These are phyloP conservation scores for Didymella sp. DNA, from an alignment of 2,329 filamentous ascomycete species.

Conservation along the genomic window DNA sequence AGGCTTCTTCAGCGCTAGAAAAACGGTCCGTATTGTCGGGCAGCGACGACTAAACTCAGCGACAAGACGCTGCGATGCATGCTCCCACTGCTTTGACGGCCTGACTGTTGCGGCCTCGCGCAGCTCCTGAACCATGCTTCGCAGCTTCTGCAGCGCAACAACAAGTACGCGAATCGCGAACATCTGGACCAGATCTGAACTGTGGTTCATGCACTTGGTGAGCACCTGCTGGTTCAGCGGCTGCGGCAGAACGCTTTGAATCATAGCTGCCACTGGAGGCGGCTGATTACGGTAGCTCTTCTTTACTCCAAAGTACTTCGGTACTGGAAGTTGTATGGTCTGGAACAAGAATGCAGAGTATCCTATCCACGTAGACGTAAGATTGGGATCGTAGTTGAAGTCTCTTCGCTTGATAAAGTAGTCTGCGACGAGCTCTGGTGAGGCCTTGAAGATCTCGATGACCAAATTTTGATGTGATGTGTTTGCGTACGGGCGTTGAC, in stretches of 20 bases:
- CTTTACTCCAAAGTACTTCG: conserved; percentile 72
- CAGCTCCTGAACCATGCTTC: conserved; percentile 68
- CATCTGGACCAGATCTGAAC: conserved; percentile 79
- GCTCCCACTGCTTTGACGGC: conserved; percentile 67
- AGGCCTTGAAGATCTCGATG: conserved; percentile 77
- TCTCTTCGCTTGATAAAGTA: conserved; percentile 80
- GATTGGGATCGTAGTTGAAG: conserved; percentile 88
- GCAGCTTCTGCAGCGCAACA: conserved; percentile 79
- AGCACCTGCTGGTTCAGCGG: conserved; percentile 82
- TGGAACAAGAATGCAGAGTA: conserved; percentile 90
- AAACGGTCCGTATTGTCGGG: conserved; percentile 81
- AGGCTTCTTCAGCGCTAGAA: conserved; percentile 74
- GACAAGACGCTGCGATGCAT: conserved; percentile 70
- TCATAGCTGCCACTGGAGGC: conserved; percentile 77
- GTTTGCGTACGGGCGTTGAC: conserved; percentile 82
- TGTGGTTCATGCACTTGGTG: conserved; percentile 77
- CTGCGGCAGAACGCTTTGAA: conserved; percentile 86
- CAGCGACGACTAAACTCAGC: conserved; percentile 79
- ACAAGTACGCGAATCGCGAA: conserved; percentile 83
- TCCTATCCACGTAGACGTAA: conserved; percentile 93
- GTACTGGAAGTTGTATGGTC: conserved; percentile 76
- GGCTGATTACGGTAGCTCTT: conserved; percentile 70
- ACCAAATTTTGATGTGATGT: conserved; percentile 82
- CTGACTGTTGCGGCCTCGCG: conserved; percentile 52
- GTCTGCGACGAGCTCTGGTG: conserved; percentile 85